A percentile compares a stretch with the other conserved stretches of the same genome.
These are phyloP conservation scores for Nicotiana paniculata DNA, from an alignment of 257 asterid genomes.

Conservation along the genomic window DNA sequence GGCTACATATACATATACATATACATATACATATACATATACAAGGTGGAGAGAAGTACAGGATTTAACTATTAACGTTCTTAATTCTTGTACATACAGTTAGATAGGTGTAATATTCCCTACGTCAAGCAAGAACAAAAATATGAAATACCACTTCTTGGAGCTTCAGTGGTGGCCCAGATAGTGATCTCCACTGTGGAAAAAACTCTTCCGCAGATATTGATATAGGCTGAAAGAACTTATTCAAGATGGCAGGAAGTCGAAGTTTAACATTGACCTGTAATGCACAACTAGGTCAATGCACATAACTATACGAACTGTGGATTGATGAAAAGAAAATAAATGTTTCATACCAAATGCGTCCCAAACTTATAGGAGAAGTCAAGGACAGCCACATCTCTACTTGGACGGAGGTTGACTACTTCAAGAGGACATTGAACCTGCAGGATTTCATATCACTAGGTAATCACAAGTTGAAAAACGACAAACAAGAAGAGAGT, in stretches of 20 bases:
- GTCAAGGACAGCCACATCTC: constrained; percentile 89
- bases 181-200: constrained; percentile 93
- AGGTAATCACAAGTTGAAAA: background rate
- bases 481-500: background rate
- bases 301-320: background rate
- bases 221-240: constrained; percentile 73
- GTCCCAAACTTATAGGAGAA: constrained; percentile 71
- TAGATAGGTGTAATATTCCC: background rate
- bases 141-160: constrained; percentile 82
- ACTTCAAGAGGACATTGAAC: constrained; percentile 95
- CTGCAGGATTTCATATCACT: constrained; percentile 24
- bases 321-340: background rate
- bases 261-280: constrained; percentile 93
- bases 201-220: constrained; percentile 86
- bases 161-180: constrained; percentile 92
- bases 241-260: constrained; percentile 79
- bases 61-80: background rate
- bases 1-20: background rate
- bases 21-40: background rate
- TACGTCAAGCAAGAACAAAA: background rate
- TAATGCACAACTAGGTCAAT: background rate
- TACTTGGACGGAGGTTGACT: constrained; percentile 79
- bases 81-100: background rate
- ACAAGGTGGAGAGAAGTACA: background rate
- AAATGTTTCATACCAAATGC: constrained; percentile 43